These are phyloP conservation scores for Silene uniflora DNA, from an alignment of 148 eudicot species.

Conservation along the genomic window DNA sequence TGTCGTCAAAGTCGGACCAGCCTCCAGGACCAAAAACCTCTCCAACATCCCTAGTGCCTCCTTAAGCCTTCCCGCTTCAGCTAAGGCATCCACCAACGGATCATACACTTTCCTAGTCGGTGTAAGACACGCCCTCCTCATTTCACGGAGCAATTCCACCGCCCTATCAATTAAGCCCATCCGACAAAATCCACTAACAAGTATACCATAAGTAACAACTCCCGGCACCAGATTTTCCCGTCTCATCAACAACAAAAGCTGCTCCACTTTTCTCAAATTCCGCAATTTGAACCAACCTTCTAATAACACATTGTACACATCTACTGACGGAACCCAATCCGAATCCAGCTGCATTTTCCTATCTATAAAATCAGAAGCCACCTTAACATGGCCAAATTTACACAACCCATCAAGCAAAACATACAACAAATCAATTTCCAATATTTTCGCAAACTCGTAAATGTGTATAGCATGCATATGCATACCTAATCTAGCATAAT, in stretches of 20 bases:
- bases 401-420: slow-evolving; percentile 63
- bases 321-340: slow-evolving; percentile 47
- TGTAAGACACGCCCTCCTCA: slow-evolving; percentile 49
- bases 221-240: slow-evolving; percentile 38
- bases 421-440: slow-evolving; percentile 44
- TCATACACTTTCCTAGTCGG: slow-evolving; percentile 56
- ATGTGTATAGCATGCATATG: slow-evolving; percentile 40
- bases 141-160: slow-evolving; percentile 50
- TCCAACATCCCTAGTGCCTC: slow-evolving; percentile 79
- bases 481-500: slow-evolving; percentile 65
- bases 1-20: slow-evolving; percentile 61
- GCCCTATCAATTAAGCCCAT: slow-evolving; percentile 56
- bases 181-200: slow-evolving; percentile 64
- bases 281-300: slow-evolving; percentile 58
- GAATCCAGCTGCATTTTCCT: slow-evolving; percentile 33
- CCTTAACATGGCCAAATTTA: slow-evolving; percentile 56
- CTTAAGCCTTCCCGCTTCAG: slow-evolving; percentile 54
- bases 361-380: slow-evolving; percentile 50
- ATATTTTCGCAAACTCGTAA: slow-evolving; percentile 41
- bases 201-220: slow-evolving; percentile 57
- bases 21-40: slow-evolving; percentile 53
- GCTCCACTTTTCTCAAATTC: slow-evolving; percentile 41
- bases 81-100: slow-evolving; percentile 60
- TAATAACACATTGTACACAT: slow-evolving; percentile 53
- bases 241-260: slow-evolving; percentile 52